These are phyloP conservation scores for Yamadazyma taylorii DNA, from an alignment of 1,139 yeast species.

Conservation along the genomic window DNA sequence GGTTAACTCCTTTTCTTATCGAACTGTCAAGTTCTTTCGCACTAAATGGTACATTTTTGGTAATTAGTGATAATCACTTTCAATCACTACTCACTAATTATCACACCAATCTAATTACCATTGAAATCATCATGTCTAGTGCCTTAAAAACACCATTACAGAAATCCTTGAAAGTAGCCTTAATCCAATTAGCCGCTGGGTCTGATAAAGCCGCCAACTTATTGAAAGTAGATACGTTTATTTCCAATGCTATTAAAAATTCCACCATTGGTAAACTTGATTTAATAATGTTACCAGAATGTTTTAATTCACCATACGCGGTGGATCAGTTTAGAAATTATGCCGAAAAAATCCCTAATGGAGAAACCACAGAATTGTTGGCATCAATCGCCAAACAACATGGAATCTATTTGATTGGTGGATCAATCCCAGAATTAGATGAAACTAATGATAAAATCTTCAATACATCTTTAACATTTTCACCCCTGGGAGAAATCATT, in stretches of 20 bases:
- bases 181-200: constrained; percentile 76
- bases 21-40: no score
- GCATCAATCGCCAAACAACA: constrained; percentile 63
- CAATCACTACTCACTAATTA: no score
- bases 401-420: constrained; percentile 73
- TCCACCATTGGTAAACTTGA: constrained; percentile 51
- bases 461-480: constrained; percentile 81
- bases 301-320: constrained; percentile 94
- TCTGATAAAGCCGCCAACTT: constrained; percentile 62
- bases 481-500: constrained; percentile 67
- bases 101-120: no score
- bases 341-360: constrained; percentile 73
- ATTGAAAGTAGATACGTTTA: constrained; percentile 48
- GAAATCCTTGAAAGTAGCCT: constrained; percentile 59
- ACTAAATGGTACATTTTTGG: no score
- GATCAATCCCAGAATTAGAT: constrained; percentile 82
- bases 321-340: constrained; percentile 83
- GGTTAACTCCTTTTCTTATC: no score
- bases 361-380: constrained; percentile 65
- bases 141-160: constrained; percentile 34
- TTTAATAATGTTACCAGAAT: constrained; percentile 79
- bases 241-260: constrained; percentile 49
- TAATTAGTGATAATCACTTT: no score
- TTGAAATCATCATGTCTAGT: constrained; percentile 14
- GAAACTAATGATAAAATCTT: constrained; percentile 54